Evolutionary conservation across 805 yeast species (phyloP), one percentile per base, ranked within the genome.

Genomic region (Ogataea dorogensis): DNA sequence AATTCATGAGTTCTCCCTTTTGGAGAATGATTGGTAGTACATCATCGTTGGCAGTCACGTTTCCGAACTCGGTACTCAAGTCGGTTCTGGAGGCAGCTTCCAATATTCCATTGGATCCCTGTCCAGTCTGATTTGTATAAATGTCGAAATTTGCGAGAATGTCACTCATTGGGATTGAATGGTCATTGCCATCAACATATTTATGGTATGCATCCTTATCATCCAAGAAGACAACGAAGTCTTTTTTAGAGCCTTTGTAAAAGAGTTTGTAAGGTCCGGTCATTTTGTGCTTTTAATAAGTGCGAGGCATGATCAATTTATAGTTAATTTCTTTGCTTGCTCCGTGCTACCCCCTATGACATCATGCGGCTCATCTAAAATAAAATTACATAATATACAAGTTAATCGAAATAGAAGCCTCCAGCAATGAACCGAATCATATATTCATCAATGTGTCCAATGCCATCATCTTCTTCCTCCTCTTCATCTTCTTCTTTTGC

Each of bases 381-480:
- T 31, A 33, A 39, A 33, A 38, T 29, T 43, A 43, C 50, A 45
- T 46, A 43, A 26, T 46, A 40, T 41, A 39, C 42, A 42, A n/a
- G 28, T 43, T 43, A 65, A 29, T 69, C 75, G 49, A 64, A 73
- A 54, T 79, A 85, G 55, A 68, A 75, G 0, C 96, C 97, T 35
- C 79, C 81, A 42, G 95, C 95, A 41, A 93, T 86, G 56, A 75
- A 86, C 42, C 89, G 70, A 44, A 93, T 77, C 99, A 93, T 93
- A 65, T 89, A 94, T 68, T 93, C 98, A 57, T 93, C 99, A 35
- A 91, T 77, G 58, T 88, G 96, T 4, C 84, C 85, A 33, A 80
- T 71, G 15, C 75, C 84, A 29, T 77, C 86, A 4, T 73, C 81
- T 32, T 64, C 76, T 22, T 76, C 81, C 3, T 61, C 67, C 11